Evolutionary conservation across 306 rosid species (phyloP).

Genomic region (Trichosanthes cucumerina): DNA sequence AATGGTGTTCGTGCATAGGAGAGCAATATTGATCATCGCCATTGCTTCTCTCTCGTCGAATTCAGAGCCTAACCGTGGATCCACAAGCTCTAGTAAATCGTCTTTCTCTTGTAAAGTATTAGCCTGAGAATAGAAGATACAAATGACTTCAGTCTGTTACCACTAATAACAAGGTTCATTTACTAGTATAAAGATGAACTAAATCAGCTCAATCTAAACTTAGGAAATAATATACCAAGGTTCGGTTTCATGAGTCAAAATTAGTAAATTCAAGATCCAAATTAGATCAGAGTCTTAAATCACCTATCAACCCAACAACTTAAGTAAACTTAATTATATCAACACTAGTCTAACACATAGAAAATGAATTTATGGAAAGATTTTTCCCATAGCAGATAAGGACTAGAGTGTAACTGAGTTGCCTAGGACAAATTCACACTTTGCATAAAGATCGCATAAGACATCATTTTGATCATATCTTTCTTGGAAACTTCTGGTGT

Average conservation of each 20-base stretch:
- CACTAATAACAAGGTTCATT: not conserved
- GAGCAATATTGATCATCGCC: slow-evolving; percentile 24
- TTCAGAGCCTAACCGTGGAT: slow-evolving; percentile 24
- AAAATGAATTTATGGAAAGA: not conserved
- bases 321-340: too few species aligned
- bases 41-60: slow-evolving; percentile 18
- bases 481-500: not conserved
- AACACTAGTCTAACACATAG: too few species aligned
- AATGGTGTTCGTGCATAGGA: slow-evolving; percentile 23
- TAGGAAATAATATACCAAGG: not conserved
- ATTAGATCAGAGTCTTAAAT: too few species aligned
- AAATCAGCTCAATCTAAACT: not conserved
- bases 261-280: not conserved
- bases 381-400: not conserved
- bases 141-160: not conserved
- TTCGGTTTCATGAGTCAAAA: not conserved
- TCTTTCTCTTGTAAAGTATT: slow-evolving; percentile 16
- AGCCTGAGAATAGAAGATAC: slow-evolving; percentile 16
- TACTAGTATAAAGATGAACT: not conserved
- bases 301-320: too few species aligned
- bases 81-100: slow-evolving; percentile 24
- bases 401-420: not conserved
- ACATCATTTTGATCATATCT: not conserved
- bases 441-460: not conserved
- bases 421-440: not conserved